Evolutionary conservation across 2,329 filamentous ascomycete species (phyloP).

Genomic region (Claviceps capensis): DNA sequence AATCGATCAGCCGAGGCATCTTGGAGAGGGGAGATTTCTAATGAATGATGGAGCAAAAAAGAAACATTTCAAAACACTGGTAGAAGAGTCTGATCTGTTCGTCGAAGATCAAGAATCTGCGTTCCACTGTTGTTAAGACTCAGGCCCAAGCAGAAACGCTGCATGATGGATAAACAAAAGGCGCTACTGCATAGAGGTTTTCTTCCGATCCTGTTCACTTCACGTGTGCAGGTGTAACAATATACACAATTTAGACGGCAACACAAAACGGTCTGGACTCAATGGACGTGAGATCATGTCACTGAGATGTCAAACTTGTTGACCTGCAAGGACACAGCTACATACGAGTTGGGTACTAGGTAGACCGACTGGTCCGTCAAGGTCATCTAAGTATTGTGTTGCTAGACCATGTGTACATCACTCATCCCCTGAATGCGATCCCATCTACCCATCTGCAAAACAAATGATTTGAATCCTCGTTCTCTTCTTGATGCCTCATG

Average conservation of each 20-base stretch:
- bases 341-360: neutral
- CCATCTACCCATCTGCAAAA: neutral
- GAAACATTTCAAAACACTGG: neutral
- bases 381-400: neutral
- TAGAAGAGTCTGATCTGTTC: neutral
- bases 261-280: neutral
- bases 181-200: constrained; percentile 36
- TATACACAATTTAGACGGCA: constrained; percentile 35
- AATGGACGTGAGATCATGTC: neutral
- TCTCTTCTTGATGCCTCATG: neutral
- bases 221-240: constrained; percentile 40
- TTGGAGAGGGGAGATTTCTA: neutral
- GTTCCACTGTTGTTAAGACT: constrained; percentile 1
- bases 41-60: neutral
- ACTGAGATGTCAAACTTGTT: neutral
- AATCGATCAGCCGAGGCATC: constrained; percentile 11
- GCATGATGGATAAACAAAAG: constrained; percentile 22
- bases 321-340: neutral
- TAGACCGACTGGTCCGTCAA: neutral
- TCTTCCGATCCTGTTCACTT: constrained; percentile 29
- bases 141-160: constrained; percentile 18
- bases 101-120: constrained; percentile 2
- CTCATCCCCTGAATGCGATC: neutral
- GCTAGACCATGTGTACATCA: neutral
- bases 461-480: neutral